phyloP scores from a whole-genome alignment of 371 early-diverging fungal species.

The Actinomortierella ambigua region DNA sequence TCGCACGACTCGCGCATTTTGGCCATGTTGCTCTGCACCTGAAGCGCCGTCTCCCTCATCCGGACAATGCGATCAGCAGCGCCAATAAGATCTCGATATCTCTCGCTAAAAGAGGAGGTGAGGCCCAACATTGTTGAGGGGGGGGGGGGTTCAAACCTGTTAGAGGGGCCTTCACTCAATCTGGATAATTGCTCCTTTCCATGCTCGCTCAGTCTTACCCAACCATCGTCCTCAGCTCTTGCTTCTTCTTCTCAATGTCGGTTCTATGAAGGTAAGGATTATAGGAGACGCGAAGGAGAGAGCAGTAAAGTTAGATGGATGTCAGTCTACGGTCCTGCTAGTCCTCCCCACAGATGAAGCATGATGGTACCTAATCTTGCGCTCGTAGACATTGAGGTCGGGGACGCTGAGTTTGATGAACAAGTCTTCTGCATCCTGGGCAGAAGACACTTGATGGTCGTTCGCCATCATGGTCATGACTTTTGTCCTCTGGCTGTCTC shows the following conservation, averaged over 20 bases:
- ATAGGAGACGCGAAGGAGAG: background rate
- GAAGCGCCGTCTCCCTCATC: constrained; percentile 69
- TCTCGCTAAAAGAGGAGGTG: constrained; percentile 59
- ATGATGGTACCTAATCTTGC: constrained; percentile 48
- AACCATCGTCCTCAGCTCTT: constrained; percentile 84
- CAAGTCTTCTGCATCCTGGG: constrained; percentile 49
- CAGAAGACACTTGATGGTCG: too few relatives aligned
- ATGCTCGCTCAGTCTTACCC: too few relatives aligned
- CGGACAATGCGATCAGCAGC: constrained; percentile 82
- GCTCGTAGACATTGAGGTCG: constrained; percentile 51
- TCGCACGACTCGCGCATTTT: constrained; percentile 64
- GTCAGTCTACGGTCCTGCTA: too few relatives aligned
- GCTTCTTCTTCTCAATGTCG: constrained; percentile 79
- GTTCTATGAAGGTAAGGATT: constrained; percentile 42
- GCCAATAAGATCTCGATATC: constrained; percentile 83
- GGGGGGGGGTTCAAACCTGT: constrained; percentile 1
- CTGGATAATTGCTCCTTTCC: too few relatives aligned
- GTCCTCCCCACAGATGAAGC: background rate
- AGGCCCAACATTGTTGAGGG: background rate
- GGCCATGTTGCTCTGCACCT: constrained; percentile 63
- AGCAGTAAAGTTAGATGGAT: background rate
- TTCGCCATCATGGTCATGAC: too few relatives aligned
- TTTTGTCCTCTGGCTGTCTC: too few relatives aligned
- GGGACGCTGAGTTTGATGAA: constrained; percentile 53
- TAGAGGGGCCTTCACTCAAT: background rate